Evolutionary conservation across 257 asterid species (phyloP).

Genomic region (Nicotiana sylvestris): DNA sequence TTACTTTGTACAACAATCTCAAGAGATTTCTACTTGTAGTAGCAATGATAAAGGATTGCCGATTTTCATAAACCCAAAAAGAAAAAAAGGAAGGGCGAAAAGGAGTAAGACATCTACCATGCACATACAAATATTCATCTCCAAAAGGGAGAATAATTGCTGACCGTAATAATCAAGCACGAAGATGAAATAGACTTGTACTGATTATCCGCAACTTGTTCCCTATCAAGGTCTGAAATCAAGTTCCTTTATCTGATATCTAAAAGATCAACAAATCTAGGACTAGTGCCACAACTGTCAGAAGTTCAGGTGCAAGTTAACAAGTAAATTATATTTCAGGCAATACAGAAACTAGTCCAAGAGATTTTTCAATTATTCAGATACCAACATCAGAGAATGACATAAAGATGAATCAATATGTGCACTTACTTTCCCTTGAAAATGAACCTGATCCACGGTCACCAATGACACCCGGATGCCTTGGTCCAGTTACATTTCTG

Average conservation of each 20-base stretch:
- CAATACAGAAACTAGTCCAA: neutral
- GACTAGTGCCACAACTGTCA: neutral
- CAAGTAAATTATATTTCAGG: neutral
- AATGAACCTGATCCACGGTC: slow-evolving; percentile 97
- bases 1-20: neutral
- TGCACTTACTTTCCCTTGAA: slow-evolving; percentile 91
- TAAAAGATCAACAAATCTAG: neutral
- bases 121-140: neutral
- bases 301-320: neutral
- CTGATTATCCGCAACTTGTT: neutral
- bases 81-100: neutral
- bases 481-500: slow-evolving; percentile 80
- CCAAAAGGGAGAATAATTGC: neutral
- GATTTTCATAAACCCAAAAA: neutral
- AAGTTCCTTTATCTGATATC: neutral
- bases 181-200: neutral
- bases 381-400: neutral
- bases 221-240: slow-evolving; percentile 8
- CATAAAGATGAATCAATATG: neutral
- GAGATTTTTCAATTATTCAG: neutral
- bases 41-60: neutral
- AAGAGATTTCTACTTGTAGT: neutral
- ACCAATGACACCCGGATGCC: slow-evolving; percentile 95
- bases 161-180: neutral
- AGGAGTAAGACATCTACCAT: neutral